Evolutionary conservation across 2,329 filamentous ascomycete species (phyloP), one percentile per base, ranked within the genome.

Genomic region (Hyphodiscus sp.): DNA sequence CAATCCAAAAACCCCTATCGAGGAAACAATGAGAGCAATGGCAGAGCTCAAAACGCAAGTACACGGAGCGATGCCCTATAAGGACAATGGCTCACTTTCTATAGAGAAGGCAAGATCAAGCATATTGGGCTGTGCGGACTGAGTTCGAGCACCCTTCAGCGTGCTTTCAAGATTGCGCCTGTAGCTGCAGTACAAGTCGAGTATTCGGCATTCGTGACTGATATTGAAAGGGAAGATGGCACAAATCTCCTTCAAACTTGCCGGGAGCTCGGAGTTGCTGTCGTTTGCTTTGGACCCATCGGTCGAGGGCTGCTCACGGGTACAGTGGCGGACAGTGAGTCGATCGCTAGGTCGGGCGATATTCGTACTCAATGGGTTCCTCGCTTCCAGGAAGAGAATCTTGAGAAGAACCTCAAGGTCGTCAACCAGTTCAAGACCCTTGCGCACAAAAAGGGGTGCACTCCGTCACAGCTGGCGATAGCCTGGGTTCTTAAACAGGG

Each of bases 401-500:
- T 82, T 60, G 67, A 65, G 9, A 78, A 78, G 65, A 85, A 85
- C 58, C 55, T 83, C 11, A 69, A 72, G 57, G 65, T 85, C 2
- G 75, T 82, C 2, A 74, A 78, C 30, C 66, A 67, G 18, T 72
- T 86, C 52, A 65, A 68, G 2, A 69, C 63, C 5, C 62, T 85
- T 6, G 81, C 80, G 0, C 68, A 73, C 43, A 71, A 69, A 56
- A 85, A 86, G 68, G 74, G 64, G 3, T 74, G 72, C 45, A 83
- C 82, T 0, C 60, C 80, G 0, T 74, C 73, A 1, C 78, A 88
- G 63, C 64, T 88, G 30, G 77, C 80, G 1, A 70, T 87, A 26
- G 83, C 83, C 0, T 87, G 83, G 82, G 60, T 87, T 52, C 61
- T 83, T 58, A 76, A 76, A 3, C 81, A 86, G 61, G 80, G 79